Evolutionary conservation across 768 basidiomycete genomes (phyloP), one percentile per base, ranked within the genome.

Genomic region (Leccinum subgranulosum): DNA sequence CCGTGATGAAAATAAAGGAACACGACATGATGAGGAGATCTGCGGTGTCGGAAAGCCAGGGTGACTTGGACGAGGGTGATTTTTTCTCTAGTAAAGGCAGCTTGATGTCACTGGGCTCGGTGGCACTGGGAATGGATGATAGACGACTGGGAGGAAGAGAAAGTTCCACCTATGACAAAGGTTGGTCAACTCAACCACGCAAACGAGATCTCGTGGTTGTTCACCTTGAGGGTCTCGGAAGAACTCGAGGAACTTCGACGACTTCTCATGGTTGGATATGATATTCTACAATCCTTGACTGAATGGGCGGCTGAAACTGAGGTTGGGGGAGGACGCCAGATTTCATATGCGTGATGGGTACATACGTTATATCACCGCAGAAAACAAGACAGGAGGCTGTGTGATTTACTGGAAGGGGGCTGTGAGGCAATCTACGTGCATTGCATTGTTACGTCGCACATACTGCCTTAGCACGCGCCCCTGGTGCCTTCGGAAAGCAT

Each of bases 21-120:
- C 56, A 57, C 8, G 48, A 19, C 25, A 63, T 12, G 23, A 59
- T 23, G 45, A 59, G 53, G 3, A 55, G 29, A 17, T 63, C 61
- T 4, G 47, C 50, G 17, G 29, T 33, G 17, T 66, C 64, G 8
- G 60, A 33, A 0, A 25, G 39, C 54, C 57, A 52, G 25, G 4
- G 3, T n/a, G 25, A 15, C 39, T 31, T 55, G 19, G 15, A 14
- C 19, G 10, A 1, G 6, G 43, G 6, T n/a, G 17, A 28, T 2
- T 33, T 41, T 21, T n/a, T 45, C 41, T 27, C 48, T n/a, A 57
- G 47, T 34, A 58, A 27, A 7, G 53, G 49, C 8, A 12, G 19
- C n/a, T 39, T 6, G 28, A 11, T 21, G 4, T 53, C 51, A 19
- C 23, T 48, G 14, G 14, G 46, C 17, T 47, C 46, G 10, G 23